These are phyloP conservation scores for Aurantiochytrium sp. DNA, from an alignment of 108 stramenopile species.

Conservation along the genomic window DNA sequence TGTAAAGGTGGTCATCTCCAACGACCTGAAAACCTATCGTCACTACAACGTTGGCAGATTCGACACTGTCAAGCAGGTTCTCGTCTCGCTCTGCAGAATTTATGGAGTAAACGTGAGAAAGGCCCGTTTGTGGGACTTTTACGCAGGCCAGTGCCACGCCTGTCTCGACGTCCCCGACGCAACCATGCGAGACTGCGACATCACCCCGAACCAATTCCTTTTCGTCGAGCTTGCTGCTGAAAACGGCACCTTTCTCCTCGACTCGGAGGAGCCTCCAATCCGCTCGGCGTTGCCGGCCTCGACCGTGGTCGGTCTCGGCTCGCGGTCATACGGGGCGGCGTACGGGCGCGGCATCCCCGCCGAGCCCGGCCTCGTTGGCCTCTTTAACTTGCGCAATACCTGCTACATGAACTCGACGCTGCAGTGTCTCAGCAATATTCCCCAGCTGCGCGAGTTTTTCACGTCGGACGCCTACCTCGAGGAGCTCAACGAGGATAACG, in stretches of 20 bases:
- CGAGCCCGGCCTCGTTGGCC: slow-evolving; percentile 68
- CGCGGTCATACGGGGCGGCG: neutral
- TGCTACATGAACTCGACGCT: slow-evolving; percentile 91
- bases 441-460: slow-evolving; percentile 77
- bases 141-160: neutral
- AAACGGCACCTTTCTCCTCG: neutral
- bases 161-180: neutral
- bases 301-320: neutral
- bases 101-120: neutral
- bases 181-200: neutral
- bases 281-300: neutral
- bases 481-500: slow-evolving; percentile 59
- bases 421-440: slow-evolving; percentile 81
- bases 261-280: neutral
- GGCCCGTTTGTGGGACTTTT: neutral
- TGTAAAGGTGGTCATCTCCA: neutral
- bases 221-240: neutral
- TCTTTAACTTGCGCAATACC: slow-evolving; percentile 93
- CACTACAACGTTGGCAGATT: neutral
- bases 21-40: neutral
- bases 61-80: neutral
- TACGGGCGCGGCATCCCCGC: neutral
- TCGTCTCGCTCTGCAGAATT: neutral
- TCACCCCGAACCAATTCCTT: neutral
- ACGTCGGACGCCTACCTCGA: slow-evolving; percentile 51